Percentiles rank a stretch among this genome's conserved stretches.
Conservation (phyloP, 441 rosid genomes). For the Metrosideros polymorpha region DNA sequence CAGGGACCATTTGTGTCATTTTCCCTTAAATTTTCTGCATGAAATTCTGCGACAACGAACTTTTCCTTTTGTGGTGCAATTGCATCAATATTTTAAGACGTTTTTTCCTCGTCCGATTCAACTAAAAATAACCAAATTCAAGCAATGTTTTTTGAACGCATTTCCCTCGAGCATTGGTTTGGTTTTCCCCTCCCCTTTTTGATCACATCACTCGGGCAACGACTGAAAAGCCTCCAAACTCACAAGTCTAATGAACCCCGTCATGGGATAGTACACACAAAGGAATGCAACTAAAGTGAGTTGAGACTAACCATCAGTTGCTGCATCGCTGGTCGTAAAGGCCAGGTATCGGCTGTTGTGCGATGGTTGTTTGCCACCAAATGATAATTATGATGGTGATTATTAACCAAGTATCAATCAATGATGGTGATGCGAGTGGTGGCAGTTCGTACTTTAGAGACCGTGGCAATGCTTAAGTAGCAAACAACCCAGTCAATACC, state of each 20-base stretch:
- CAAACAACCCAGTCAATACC: rapidly evolving
- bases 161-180: background rate
- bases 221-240: background rate
- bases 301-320: rapidly evolving
- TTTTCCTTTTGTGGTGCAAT: background rate
- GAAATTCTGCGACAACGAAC: rapidly evolving
- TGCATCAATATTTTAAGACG: background rate
- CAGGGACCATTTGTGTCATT: background rate
- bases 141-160: no score
- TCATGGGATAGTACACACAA: background rate
- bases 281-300: background rate
- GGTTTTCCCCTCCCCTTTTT: background rate
- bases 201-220: background rate
- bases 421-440: rapidly evolving
- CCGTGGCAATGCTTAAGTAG: rapidly evolving
- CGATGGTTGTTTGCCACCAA: background rate
- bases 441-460: rapidly evolving
- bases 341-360: background rate
- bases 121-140: background rate
- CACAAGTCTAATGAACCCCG: background rate
- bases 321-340: background rate
- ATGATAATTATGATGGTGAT: rapidly evolving
- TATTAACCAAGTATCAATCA: rapidly evolving
- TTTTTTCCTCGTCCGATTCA: background rate
- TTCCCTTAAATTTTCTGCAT: rapidly evolving